phyloP scores from a whole-genome alignment of 192 early-diverging fungal genomes.

The Coemansia sp. region DNA sequence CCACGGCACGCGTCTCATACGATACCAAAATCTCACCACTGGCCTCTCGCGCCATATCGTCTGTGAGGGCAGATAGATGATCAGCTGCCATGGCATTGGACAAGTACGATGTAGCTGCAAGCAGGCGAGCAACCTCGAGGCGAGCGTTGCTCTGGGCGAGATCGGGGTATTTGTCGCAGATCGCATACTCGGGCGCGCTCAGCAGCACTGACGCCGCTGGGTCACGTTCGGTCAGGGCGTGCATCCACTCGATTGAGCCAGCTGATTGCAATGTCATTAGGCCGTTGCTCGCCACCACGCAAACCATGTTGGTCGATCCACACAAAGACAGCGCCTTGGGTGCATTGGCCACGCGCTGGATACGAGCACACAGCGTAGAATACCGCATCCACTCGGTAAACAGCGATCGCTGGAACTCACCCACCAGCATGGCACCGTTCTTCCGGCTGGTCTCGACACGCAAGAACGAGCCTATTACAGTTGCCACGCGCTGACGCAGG shows the following conservation, averaged over 20 bases:
- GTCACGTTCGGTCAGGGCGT: constrained; percentile 25
- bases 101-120: constrained; percentile 36
- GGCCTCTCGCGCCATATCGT: constrained; percentile 40
- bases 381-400: constrained; percentile 61
- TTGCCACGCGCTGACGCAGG: constrained; percentile 38
- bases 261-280: constrained; percentile 31
- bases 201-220: constrained; percentile 37
- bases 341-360: constrained; percentile 42
- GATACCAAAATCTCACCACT: constrained; percentile 51
- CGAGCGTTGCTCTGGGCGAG: constrained; percentile 34
- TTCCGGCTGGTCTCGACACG: constrained; percentile 27
- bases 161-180: constrained; percentile 23
- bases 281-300: constrained; percentile 27
- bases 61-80: constrained; percentile 18
- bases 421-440: constrained; percentile 20
- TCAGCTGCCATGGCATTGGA: constrained; percentile 16
- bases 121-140: constrained; percentile 22
- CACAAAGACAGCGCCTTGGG: constrained; percentile 42
- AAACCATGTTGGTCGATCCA: constrained; percentile 36
- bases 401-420: constrained; percentile 39
- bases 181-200: constrained; percentile 18
- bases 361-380: constrained; percentile 46
- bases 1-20: constrained; percentile 35
- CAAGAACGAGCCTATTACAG: constrained; percentile 37
- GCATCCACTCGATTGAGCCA: constrained; percentile 42